These are phyloP conservation scores for Linderina pennispora DNA, from an alignment of 192 early-diverging fungal species.

Conservation along the genomic window DNA sequence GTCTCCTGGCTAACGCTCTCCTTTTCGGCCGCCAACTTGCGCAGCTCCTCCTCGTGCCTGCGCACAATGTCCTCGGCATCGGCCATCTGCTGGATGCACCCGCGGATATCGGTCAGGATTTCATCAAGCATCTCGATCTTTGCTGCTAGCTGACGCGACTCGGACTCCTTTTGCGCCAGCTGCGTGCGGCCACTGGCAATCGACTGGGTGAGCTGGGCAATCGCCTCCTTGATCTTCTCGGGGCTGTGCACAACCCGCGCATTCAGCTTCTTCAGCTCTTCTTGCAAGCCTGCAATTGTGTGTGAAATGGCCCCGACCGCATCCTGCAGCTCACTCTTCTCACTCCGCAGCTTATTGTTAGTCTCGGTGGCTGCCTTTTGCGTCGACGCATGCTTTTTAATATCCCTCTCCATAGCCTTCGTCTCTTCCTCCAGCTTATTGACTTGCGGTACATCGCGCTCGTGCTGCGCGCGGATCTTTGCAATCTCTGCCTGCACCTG, in stretches of 20 bases:
- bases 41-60: conserved; percentile 44
- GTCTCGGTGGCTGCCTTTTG: conserved; percentile 41
- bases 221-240: conserved; percentile 62
- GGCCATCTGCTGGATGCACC: conserved; percentile 54
- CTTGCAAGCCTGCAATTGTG: conserved; percentile 47
- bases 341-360: conserved; percentile 41
- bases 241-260: conserved; percentile 68
- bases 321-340: conserved; percentile 52
- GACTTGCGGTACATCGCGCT: conserved; percentile 49
- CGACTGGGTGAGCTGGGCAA: conserved; percentile 53
- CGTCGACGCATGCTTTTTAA: conserved; percentile 44
- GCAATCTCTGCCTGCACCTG: conserved; percentile 54
- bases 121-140: conserved; percentile 53
- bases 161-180: conserved; percentile 44
- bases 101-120: conserved; percentile 50
- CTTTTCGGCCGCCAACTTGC: conserved; percentile 15
- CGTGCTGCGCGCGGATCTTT: conserved; percentile 44
- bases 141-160: conserved; percentile 47
- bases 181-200: conserved; percentile 43
- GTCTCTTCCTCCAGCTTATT: conserved; percentile 48
- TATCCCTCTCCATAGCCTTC: conserved; percentile 45
- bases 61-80: conserved; percentile 56
- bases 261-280: conserved; percentile 47
- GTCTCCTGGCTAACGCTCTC: conserved; percentile 17
- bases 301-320: conserved; percentile 42